Percentiles rank a stretch among this genome's conserved stretches.
These are phyloP conservation scores for Trichoderma simmonsii DNA, from an alignment of 2,329 filamentous ascomycete species.

Conservation along the genomic window DNA sequence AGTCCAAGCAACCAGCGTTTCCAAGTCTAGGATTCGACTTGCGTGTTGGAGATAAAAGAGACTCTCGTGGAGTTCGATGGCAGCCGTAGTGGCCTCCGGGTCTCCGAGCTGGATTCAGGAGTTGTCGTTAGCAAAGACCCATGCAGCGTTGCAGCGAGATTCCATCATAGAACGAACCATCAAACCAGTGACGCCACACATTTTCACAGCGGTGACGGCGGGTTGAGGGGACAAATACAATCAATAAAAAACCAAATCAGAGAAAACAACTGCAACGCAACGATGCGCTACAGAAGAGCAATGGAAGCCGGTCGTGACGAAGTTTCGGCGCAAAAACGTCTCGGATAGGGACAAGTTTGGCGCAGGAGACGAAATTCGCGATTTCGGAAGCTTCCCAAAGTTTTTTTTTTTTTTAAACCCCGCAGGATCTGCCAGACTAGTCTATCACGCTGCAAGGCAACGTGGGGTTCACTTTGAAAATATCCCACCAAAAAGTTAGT, in stretches of 20 bases:
- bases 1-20: not conserved
- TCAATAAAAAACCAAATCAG: not conserved
- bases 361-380: not conserved
- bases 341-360: not conserved
- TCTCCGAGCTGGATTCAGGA: not conserved
- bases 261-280: not conserved
- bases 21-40: not conserved
- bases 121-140: not conserved
- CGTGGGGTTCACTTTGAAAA: not conserved
- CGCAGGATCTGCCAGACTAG: conserved; percentile 1
- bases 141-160: not conserved
- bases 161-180: conserved; percentile 7
- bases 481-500: not conserved
- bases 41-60: conserved; percentile 11
- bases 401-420: conserved; percentile 1
- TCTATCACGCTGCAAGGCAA: not conserved
- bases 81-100: conserved; percentile 11
- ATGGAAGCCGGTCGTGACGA: not conserved
- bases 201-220: not conserved
- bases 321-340: not conserved
- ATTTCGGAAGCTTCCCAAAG: not conserved
- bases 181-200: conserved; percentile 14
- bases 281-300: not conserved
- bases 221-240: not conserved
- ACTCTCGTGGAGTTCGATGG: conserved; percentile 3